Base-by-base conservation (phyloP, 2,329 filamentous ascomycete genomes). In the Penicillium capsulatum region DNA sequence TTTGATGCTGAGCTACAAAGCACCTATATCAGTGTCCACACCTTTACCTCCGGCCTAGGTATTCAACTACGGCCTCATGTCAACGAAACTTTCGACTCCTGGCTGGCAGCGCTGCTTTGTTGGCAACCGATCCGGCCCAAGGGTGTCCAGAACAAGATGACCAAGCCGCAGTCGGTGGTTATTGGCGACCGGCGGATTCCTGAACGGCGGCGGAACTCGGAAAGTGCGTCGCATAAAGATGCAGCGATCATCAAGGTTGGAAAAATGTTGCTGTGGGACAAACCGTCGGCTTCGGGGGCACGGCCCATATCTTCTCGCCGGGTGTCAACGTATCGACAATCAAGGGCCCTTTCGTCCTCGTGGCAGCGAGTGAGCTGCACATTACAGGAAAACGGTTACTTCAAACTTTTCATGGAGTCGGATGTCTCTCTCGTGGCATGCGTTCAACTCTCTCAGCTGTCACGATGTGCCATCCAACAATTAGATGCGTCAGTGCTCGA, bases 361-460 rank as follows among this genome's bases (percentile, higher is more conserved):
- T 97, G 92, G 92, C 80, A 86, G 54, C 80, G 80, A 48, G 88
- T 97, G 3, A 96, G 89, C 19, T 96, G 90, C 64, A 94, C 92
- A 13, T 72, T 98, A 16, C 86, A 94, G 51, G 92, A 97, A 59
- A 95, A 95, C 54, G 92, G 92, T 41, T 87, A 94, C 59, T 83
- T 98, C 60, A 94, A 91, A 58, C 76, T 98, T 8, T 83, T 92
- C 63, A 85, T 85, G 1, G 91, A 96, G 55, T 83, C 85, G 39
- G 90, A 95, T 51, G 81, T 85, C 32, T 80, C 81, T 0, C 74
- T 94, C 7, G 74, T 97, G 11, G 85, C 86, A 17, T 79, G 89
- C 32, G 84, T 97, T 36, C 88, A 94, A 55, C 74, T 98, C 4
- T 86, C 88, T 9, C 87, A 95, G 55, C 73, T 98, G 6, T 92